Base-by-base conservation (phyloP, 257 asterid genomes). In the Leptodermis oblonga region DNA sequence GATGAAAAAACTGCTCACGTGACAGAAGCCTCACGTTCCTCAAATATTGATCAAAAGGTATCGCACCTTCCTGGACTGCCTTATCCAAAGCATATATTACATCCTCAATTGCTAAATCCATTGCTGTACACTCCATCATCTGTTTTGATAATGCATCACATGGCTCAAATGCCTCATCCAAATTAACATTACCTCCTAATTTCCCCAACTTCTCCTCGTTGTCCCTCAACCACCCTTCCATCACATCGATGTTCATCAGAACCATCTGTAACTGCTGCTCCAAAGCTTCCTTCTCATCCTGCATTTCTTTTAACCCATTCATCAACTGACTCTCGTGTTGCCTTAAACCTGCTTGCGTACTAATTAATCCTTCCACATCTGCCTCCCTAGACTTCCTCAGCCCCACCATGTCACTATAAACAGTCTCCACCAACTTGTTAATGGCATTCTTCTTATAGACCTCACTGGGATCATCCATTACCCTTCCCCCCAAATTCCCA, bases 261-360 rank as follows among this genome's bases (percentile, higher is more conserved):
- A 88, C 81, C 87, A 87, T 84, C 82, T 92, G 98, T 33, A 92
- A 73, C 70, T 92, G 95, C 82, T 90, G 97, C 84, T 92, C 98
- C 78, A 92, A 73, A 18, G 86, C 96, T 72, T 90, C 98, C 83
- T 82, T 92, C 74, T 92, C 98, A 34, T 88, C 94, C 77, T 59
- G 82, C 98, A 92, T 88, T 67, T 88, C 98, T 84, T 83, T 90
- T 74, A 90, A 54, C 51, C 96, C 96, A 54, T 68, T 82, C 22
- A 71, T 74, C 73, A 93, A 74, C 56, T 84, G 87, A 76, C 76
- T 92, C 60, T 83, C 91, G 0, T 88, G 96, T 73, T 74, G 87
- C 76, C 95, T 86, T 71, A 93, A 66, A 67, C 71, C 85, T 0
- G 80, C 84, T 69, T 90, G 98, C 0, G 85, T 85, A 5, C 70